phyloP scores from a whole-genome alignment of 345 rosid species.

The Excoecaria agallocha region DNA sequence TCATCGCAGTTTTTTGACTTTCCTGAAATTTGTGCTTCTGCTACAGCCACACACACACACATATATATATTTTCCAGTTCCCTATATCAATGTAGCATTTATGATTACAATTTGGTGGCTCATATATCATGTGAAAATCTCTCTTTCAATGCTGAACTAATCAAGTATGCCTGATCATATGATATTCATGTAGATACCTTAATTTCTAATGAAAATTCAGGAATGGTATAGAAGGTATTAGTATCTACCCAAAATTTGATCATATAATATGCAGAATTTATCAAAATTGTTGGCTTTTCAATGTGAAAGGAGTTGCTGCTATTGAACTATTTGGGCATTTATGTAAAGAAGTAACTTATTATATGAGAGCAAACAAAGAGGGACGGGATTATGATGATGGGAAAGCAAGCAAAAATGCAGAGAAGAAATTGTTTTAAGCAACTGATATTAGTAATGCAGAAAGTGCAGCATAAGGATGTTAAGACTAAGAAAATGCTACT shows the following conservation, averaged over 20 bases:
- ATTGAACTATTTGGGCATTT: not conserved
- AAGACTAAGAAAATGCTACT: not conserved
- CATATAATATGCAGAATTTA: not conserved
- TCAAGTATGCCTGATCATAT: too few species aligned
- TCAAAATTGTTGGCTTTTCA: not conserved
- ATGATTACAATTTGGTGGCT: too few species aligned
- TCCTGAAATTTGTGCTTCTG: not conserved
- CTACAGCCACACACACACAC: too few species aligned
- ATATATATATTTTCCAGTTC: too few species aligned
- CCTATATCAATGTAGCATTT: too few species aligned
- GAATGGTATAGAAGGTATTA: too few species aligned
- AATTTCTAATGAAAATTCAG: too few species aligned
- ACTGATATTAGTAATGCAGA: not conserved
- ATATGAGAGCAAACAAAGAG: not conserved
- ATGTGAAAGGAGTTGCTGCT: not conserved
- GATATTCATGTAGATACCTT: too few species aligned
- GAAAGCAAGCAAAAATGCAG: not conserved
- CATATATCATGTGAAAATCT: too few species aligned
- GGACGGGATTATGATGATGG: not conserved
- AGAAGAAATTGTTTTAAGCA: not conserved
- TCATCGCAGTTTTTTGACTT: not conserved
- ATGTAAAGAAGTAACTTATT: not conserved
- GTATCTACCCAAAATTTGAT: too few species aligned
- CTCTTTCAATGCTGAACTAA: too few species aligned
- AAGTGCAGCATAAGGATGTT: too few species aligned